Evolutionary conservation across 257 asterid genomes (phyloP).

Genomic region (Scutellaria barbata): DNA sequence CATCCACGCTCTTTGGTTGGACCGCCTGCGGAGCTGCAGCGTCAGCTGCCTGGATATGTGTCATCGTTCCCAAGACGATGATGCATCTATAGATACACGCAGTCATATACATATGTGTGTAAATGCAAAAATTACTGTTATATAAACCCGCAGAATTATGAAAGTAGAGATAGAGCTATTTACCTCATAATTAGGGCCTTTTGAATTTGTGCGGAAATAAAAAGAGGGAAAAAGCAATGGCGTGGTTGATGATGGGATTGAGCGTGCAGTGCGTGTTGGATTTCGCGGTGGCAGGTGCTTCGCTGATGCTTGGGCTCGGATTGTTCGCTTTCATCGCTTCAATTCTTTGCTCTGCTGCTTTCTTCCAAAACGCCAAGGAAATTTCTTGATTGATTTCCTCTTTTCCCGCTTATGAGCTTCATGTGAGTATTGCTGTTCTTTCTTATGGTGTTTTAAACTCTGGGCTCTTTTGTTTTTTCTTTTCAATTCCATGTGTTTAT

Average conservation of each 20-base stretch:
- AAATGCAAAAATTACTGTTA: neutral
- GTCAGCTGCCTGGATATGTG: conserved; percentile 44
- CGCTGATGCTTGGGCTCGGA: conserved; percentile 88
- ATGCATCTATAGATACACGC: conserved; percentile 24
- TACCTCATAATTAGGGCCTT: neutral
- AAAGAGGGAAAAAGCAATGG: conserved; percentile 28
- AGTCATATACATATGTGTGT: neutral
- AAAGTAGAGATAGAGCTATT: conserved; percentile 6
- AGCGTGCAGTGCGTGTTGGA: conserved; percentile 82
- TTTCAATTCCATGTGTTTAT: neutral
- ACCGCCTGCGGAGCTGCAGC: conserved; percentile 39
- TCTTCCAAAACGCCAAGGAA: conserved; percentile 85
- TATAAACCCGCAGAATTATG: conserved; percentile 6
- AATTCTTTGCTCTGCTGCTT: conserved; percentile 90
- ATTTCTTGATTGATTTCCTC: conserved; percentile 18
- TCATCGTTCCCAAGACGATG: conserved; percentile 60
- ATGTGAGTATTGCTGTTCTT: conserved; percentile 21
- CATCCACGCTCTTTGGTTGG: conserved; percentile 39
- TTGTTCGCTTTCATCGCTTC: conserved; percentile 84
- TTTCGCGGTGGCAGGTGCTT: conserved; percentile 78
- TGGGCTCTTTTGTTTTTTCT: neutral
- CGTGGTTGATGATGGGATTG: conserved; percentile 63
- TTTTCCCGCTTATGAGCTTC: conserved; percentile 8
- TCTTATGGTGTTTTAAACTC: neutral
- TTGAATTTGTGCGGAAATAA: conserved; percentile 22